Evolutionary conservation across 345 rosid species (phyloP), one percentile per base, ranked within the genome.

Genomic region (Camelina neglecta): DNA sequence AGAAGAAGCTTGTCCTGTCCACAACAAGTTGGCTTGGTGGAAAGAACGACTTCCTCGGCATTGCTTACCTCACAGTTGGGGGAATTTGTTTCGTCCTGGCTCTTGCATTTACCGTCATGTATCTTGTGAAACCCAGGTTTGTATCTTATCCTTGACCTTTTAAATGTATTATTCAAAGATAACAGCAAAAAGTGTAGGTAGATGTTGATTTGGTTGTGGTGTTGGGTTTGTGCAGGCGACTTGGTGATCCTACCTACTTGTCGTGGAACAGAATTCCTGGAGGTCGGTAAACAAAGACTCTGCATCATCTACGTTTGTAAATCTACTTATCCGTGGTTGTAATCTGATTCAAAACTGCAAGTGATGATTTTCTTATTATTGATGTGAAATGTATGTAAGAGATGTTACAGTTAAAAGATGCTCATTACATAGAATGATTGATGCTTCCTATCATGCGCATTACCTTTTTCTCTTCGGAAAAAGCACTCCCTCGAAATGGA

Each of bases 1-100:
- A 92, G 82, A 95, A 95, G 90, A 92, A 84, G 78, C 94, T 95
- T 55, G 99, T 95, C 50, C 90, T 95, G 62, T 95, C 99, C 36
- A 95, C 98, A 51, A 82, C 98, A 21, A 92, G 90, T 86, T 95
- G 98, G 97, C 97, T 95, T 26, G 99, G 99, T 77, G 98, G 99
- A 62, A 89, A 87, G 86, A 95, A 92, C 3, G 97, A 95, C 81
- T 95, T 95, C 76, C 96, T 95, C 24, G 99, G 99, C 84, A 89
- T 95, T 63, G 99, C 98, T 54, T 95, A 95, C 81, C 91, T 95
- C 58, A 84, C 94, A 1, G 91, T 95, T 67, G 99, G 99, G 2
- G 93, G 93, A 44, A 56, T 93, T 62, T 90, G 99, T 84, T 88
- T 95, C 80, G 83, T 91, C 75, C 74, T 93, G 85, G 93, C 99